Evolutionary conservation across 208 protist species (phyloP).

Genomic region (Blechomonas ayalai): DNA sequence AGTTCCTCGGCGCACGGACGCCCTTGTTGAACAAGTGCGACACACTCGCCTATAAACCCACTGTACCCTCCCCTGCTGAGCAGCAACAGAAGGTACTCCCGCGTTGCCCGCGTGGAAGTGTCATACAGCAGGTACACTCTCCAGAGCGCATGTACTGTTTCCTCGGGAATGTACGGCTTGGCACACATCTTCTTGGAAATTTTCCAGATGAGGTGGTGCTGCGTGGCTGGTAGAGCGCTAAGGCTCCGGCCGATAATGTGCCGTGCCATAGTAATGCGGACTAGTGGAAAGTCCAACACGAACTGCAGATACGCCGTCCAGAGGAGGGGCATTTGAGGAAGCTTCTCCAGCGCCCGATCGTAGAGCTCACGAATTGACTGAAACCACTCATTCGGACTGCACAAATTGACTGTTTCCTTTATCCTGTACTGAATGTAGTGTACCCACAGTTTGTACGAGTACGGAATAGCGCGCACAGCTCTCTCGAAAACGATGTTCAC

Average conservation of each 20-base stretch:
- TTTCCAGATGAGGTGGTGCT: slow-evolving; percentile 73
- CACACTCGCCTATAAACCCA: slow-evolving; percentile 51
- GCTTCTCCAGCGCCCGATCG: slow-evolving; percentile 54
- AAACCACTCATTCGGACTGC: slow-evolving; percentile 56
- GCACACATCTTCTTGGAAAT: slow-evolving; percentile 41
- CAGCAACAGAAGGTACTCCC: slow-evolving; percentile 62
- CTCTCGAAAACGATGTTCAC: slow-evolving; percentile 70
- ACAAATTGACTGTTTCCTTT: slow-evolving; percentile 32
- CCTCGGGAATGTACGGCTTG: slow-evolving; percentile 25
- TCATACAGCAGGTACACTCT: slow-evolving; percentile 50
- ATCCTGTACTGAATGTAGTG: slow-evolving; percentile 53
- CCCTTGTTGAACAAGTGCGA: slow-evolving; percentile 12
- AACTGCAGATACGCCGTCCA: slow-evolving; percentile 72
- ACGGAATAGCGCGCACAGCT: slow-evolving; percentile 47
- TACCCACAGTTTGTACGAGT: slow-evolving; percentile 82
- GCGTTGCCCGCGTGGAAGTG: slow-evolving; percentile 21
- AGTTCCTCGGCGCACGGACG: background rate
- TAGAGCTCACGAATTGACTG: slow-evolving; percentile 52
- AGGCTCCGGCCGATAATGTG: slow-evolving; percentile 45
- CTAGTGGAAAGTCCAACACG: slow-evolving; percentile 26
- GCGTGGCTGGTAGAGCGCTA: slow-evolving; percentile 50
- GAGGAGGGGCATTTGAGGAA: slow-evolving; percentile 70
- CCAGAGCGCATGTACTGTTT: slow-evolving; percentile 54
- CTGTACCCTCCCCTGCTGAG: slow-evolving; percentile 29
- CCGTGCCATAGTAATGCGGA: slow-evolving; percentile 54